phyloP scores from a whole-genome alignment of 2,329 filamentous ascomycete genomes.

The Hymenoscyphus salicellus region DNA sequence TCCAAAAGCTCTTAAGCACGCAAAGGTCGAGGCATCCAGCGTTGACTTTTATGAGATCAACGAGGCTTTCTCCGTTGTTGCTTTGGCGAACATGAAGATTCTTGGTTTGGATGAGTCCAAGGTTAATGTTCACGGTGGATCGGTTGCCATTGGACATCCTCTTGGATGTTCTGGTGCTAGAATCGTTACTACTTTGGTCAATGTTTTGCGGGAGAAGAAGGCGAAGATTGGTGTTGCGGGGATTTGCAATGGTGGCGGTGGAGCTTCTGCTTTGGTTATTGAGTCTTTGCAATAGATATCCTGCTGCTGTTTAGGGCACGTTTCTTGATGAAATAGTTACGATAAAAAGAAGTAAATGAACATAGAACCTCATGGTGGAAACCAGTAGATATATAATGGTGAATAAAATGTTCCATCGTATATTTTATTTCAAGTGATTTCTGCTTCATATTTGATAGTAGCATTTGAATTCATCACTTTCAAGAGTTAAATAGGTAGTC shows the following conservation, averaged over 20 bases:
- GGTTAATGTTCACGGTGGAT: constrained; percentile 93
- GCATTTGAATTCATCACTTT: too few relatives aligned
- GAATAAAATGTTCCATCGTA: neutral
- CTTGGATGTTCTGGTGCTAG: constrained; percentile 91
- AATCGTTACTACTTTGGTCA: constrained; percentile 85
- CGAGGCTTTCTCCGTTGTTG: constrained; percentile 96
- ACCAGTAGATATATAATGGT: neutral
- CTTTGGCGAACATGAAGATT: constrained; percentile 93
- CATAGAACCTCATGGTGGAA: neutral
- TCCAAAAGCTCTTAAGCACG: constrained; percentile 95
- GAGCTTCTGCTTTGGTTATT: constrained; percentile 88
- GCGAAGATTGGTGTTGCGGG: constrained; percentile 90
- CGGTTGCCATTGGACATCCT: constrained; percentile 93
- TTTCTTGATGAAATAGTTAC: constrained; percentile 6
- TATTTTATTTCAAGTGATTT: too few relatives aligned
- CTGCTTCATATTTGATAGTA: too few relatives aligned
- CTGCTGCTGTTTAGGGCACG: neutral
- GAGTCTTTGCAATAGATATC: constrained; percentile 50
- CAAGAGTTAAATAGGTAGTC: too few relatives aligned
- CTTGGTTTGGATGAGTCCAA: constrained; percentile 75
- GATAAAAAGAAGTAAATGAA: constrained; percentile 2
- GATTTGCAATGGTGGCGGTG: constrained; percentile 97
- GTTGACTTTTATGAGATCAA: constrained; percentile 98
- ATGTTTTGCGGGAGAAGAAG: constrained; percentile 85
- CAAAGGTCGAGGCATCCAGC: constrained; percentile 71